Base-by-base conservation (phyloP, 495 filamentous ascomycete genomes). In the Daldinia loculata region DNA sequence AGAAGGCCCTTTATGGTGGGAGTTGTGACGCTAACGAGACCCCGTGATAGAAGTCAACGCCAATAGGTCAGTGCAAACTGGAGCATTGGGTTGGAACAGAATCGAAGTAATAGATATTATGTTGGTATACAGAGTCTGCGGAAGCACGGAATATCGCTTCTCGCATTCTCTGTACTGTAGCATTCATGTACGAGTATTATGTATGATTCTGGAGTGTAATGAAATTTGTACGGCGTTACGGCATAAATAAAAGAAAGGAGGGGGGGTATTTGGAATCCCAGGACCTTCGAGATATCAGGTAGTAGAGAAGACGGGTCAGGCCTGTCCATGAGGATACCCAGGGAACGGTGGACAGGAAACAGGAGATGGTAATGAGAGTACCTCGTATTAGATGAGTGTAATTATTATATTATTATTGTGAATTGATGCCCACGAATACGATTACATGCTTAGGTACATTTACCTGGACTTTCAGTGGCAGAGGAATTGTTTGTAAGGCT, bases 1-100 rank as follows among this genome's bases (percentile, higher is more conserved):
- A 74, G 52, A 32, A 58, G 61, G 30, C 11, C 43, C 48, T 14
- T 61, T 8, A 26, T 51, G 39, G 39, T 29, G 32, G 7, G 22
- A 61, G 12, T 22, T 41, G 39, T 17, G 3, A n/a, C 14, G n/a
- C 6, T 48, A 22, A 7, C 19, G 43, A 48, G 19, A 24, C 19
- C 19, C 0, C 19, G 9, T 2, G 17, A 29, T 24, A 17, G 32
- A 58, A 5, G 32, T 17, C n/a, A 29, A 51, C 24, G n/a, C 57
- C 32, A 12, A 50, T 50, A 41, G 24, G 34, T 26, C 41, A 36
- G 53, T 22, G 41, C 41, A 30, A 66, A 38, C 50, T 56, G 65
- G 29, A 17, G 12, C 51, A 53, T 29, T 19, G 17, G 32, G 30
- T 32, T n/a, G 32, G 6, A 27, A 26, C 32, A 27, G 12, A 36